Evolutionary conservation across 2,329 filamentous ascomycete species (phyloP), one percentile per base, ranked within the genome.

Genomic region (Fusarium beomiforme): DNA sequence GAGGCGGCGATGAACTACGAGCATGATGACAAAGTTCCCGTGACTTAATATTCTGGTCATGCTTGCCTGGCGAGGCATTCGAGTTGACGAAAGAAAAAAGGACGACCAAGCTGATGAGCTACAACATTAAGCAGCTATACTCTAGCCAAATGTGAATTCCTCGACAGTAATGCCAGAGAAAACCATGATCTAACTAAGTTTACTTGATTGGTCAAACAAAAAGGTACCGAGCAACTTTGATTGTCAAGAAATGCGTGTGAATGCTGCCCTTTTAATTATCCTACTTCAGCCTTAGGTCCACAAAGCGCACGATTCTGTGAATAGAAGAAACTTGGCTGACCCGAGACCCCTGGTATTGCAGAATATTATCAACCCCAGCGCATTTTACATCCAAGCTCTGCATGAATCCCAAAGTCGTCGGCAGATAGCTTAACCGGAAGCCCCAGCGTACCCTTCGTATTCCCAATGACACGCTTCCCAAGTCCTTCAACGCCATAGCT

Each of bases 401-500:
- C 67, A 75, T 71, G 69, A 74, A 74, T 67, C 76, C 56, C 55
- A 67, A 68, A 50, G 61, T 69, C 59, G 53, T 62, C 50, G 65
- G 59, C 47, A 65, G 67, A 70, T 71, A 65, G 72, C 68, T 70
- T 75, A 58, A 64, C 60, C 66, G 50, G 72, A 76, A 75, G 68
- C 66, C 61, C 55, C 49, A 71, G 68, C 75, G 65, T 71, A 64
- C 67, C 68, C 67, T 69, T 71, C 51, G 71, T 70, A 70, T 75
- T 71, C 67, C 70, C 58, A 74, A 76, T 73, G 63, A 67, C 70
- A 70, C 69, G 69, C 73, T 76, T 71, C 71, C 70, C 69, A 72
- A 65, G 73, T 75, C 59, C 75, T 71, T 60, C 69, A 76, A 77
- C 75, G 73, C 75, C 75, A 70, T 63, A 70, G 73, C 67, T 74